Percentiles rank a stretch among this genome's conserved stretches.
Evolutionary conservation across 2,329 filamentous ascomycete species (phyloP).

Genomic region (Penicillium sp.): DNA sequence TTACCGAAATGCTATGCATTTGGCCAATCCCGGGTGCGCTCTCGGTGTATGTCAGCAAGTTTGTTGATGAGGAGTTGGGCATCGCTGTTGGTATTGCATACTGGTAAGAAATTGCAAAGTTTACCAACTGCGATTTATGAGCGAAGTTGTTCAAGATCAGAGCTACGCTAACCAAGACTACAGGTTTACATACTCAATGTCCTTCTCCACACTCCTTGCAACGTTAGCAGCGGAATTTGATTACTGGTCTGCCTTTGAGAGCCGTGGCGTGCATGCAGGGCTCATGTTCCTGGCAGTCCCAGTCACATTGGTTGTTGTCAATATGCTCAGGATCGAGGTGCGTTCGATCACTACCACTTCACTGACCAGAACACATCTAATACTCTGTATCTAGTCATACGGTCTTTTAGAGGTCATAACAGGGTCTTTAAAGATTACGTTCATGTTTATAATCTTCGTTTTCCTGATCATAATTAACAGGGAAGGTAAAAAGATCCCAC

Average conservation of each 20-base stretch:
- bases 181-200: slow-evolving; percentile 33
- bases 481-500: slow-evolving; percentile 15
- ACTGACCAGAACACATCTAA: background rate
- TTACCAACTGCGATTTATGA: background rate
- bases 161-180: background rate
- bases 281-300: slow-evolving; percentile 25
- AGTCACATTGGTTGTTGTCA: slow-evolving; percentile 19
- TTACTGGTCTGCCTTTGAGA: slow-evolving; percentile 23
- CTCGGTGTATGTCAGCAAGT: slow-evolving; percentile 36
- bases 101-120: slow-evolving; percentile 23
- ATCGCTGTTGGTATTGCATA: slow-evolving; percentile 37
- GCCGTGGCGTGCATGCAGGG: slow-evolving; percentile 21
- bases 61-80: slow-evolving; percentile 40
- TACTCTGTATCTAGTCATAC: slow-evolving; percentile 13
- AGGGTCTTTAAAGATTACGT: slow-evolving; percentile 23
- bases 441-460: slow-evolving; percentile 14
- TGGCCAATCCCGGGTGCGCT: slow-evolving; percentile 42
- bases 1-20: slow-evolving; percentile 38
- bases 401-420: slow-evolving; percentile 23
- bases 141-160: background rate
- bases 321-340: slow-evolving; percentile 23
- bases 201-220: slow-evolving; percentile 30
- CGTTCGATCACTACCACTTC: background rate
- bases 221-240: slow-evolving; percentile 26
- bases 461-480: slow-evolving; percentile 23